A percentile compares a stretch with the other conserved stretches of the same genome.
These are phyloP conservation scores for Metschnikowia koreensis DNA, from an alignment of 805 yeast species.

Conservation along the genomic window DNA sequence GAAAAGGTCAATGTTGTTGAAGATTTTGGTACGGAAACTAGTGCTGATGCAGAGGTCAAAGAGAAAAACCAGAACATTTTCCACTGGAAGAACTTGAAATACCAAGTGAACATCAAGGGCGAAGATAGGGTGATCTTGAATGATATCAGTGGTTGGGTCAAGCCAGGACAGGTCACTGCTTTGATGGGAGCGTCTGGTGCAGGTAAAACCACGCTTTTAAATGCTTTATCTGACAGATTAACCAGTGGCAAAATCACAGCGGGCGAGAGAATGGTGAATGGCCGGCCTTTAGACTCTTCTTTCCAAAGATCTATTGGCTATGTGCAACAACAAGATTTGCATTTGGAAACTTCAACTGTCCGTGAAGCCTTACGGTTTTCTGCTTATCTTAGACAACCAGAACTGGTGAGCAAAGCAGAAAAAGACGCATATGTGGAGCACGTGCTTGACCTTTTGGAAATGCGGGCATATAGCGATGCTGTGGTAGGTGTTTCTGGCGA, in stretches of 20 bases:
- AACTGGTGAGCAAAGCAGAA: slow-evolving; percentile 36
- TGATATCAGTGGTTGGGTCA: slow-evolving; percentile 27
- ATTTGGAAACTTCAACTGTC: slow-evolving; percentile 48
- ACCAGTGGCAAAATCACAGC: slow-evolving; percentile 51
- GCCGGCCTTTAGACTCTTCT: slow-evolving; percentile 45
- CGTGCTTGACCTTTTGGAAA: slow-evolving; percentile 47
- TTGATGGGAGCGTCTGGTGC: slow-evolving; percentile 63
- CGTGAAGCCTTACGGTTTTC: slow-evolving; percentile 52
- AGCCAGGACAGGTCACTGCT: slow-evolving; percentile 58
- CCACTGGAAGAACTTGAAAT: slow-evolving; percentile 61
- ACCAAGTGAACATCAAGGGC: slow-evolving; percentile 48
- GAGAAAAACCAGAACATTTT: slow-evolving; percentile 12
- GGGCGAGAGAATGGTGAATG: slow-evolving; percentile 57
- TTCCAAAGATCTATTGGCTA: slow-evolving; percentile 55
- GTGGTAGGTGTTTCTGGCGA: slow-evolving; percentile 44
- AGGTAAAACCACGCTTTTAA: slow-evolving; percentile 56
- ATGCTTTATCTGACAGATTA: slow-evolving; percentile 50
- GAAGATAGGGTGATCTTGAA: slow-evolving; percentile 33
- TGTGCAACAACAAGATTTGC: slow-evolving; percentile 60
- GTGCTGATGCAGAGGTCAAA: not conserved
- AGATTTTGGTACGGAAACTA: slow-evolving; percentile 12
- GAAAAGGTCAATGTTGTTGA: slow-evolving; percentile 3
- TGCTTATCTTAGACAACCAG: slow-evolving; percentile 46
- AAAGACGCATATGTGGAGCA: slow-evolving; percentile 50
- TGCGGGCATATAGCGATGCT: slow-evolving; percentile 54